Percentiles rank a stretch among this genome's conserved stretches.
Evolutionary conservation across 2,329 filamentous ascomycete genomes (phyloP).

Genomic region (Aspergillus bombycis): DNA sequence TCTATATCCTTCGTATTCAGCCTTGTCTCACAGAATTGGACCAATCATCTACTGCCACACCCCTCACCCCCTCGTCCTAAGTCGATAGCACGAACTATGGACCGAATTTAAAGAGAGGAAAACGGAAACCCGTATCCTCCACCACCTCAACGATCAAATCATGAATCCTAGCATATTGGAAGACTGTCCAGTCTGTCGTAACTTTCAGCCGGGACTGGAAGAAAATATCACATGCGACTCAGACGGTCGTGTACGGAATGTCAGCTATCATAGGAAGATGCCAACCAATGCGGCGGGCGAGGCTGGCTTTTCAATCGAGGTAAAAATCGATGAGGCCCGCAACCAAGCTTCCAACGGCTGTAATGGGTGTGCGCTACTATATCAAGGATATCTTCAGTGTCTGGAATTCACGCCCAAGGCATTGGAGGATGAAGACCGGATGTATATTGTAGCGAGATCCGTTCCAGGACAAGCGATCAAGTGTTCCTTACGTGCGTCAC

Average conservation of each 20-base stretch:
- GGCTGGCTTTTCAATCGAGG: background rate
- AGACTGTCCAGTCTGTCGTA: background rate
- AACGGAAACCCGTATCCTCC: background rate
- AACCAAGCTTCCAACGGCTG: background rate
- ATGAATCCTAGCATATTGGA: background rate
- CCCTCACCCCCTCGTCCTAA: background rate
- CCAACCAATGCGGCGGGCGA: background rate
- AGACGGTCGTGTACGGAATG: background rate
- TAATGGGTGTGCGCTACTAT: background rate
- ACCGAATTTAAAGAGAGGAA: background rate
- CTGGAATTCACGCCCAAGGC: background rate
- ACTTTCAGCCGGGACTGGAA: background rate
- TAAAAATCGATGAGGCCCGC: background rate
- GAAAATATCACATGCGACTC: background rate
- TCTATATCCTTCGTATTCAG: background rate
- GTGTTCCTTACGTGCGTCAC: background rate
- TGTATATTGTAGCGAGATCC: background rate
- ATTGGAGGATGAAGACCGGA: background rate
- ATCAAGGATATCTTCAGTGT: background rate
- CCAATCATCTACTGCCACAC: background rate
- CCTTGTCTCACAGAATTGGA: background rate
- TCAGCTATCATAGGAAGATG: background rate
- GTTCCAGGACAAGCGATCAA: background rate
- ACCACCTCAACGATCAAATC: background rate
- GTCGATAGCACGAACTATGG: background rate